These are phyloP conservation scores for Penicillium janthinellum DNA, from an alignment of 2,329 filamentous ascomycete genomes.

Conservation along the genomic window DNA sequence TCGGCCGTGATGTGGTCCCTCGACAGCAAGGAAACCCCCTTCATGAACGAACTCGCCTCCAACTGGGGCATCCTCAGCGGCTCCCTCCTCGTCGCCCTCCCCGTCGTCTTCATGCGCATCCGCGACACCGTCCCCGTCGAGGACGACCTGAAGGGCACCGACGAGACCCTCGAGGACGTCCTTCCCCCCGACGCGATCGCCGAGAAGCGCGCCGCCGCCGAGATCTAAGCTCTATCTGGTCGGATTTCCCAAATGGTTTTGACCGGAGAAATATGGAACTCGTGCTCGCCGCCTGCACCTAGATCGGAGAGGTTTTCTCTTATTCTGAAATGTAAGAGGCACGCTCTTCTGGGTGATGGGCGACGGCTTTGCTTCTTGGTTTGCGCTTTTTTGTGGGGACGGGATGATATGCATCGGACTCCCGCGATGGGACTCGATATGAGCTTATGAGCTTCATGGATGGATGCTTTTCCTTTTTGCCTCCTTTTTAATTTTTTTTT, in stretches of 20 bases:
- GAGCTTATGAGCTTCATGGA: background rate
- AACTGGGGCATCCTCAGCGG: slow-evolving; percentile 71
- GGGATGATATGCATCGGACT: too few relatives aligned
- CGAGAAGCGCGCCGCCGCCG: slow-evolving; percentile 9
- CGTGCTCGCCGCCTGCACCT: too few relatives aligned
- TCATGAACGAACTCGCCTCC: slow-evolving; percentile 68
- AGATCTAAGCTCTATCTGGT: slow-evolving; percentile 7
- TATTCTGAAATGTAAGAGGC: too few relatives aligned
- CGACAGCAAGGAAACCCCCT: slow-evolving; percentile 62
- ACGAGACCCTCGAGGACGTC: slow-evolving; percentile 77
- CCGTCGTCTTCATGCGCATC: slow-evolving; percentile 75
- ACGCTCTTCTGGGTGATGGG: too few relatives aligned
- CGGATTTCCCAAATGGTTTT: too few relatives aligned
- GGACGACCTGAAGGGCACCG: slow-evolving; percentile 77
- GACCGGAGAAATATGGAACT: too few relatives aligned
- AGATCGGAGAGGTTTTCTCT: too few relatives aligned
- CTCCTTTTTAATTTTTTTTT: background rate
- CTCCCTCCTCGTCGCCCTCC: slow-evolving; percentile 72
- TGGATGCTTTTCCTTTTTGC: background rate
- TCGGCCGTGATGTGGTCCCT: slow-evolving; percentile 64
- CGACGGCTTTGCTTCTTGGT: too few relatives aligned
- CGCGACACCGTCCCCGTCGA: slow-evolving; percentile 73
- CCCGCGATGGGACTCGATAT: background rate
- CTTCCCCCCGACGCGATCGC: slow-evolving; percentile 29
- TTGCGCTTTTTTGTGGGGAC: too few relatives aligned